A percentile compares a stretch with the other conserved stretches of the same genome.
Evolutionary conservation across 768 basidiomycete species (phyloP).

Genomic region (Suillus cothurnatus): DNA sequence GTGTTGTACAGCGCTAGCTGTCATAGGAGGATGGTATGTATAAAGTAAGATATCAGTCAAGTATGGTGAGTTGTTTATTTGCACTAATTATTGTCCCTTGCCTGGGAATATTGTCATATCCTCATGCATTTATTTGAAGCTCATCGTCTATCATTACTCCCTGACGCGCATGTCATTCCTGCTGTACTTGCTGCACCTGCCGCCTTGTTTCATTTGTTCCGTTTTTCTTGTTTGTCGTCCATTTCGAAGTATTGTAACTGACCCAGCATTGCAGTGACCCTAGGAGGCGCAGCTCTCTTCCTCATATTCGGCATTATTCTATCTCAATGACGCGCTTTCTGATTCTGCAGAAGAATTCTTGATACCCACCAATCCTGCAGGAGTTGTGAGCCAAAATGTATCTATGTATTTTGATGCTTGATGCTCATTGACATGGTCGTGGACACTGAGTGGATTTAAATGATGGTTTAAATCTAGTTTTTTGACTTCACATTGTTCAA

Average conservation of each 20-base stretch:
- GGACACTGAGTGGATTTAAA: too few relatives aligned
- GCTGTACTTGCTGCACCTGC: constrained; percentile 51
- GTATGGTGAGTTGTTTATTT: neutral
- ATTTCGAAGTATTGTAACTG: constrained; percentile 3
- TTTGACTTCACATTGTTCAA: too few relatives aligned
- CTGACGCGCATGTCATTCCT: too few relatives aligned
- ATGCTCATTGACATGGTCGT: too few relatives aligned
- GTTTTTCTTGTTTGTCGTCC: constrained; percentile 56
- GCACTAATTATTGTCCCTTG: neutral
- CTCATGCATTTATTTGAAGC: constrained; percentile 38
- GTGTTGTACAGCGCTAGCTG: constrained; percentile 85
- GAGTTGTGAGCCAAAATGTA: neutral
- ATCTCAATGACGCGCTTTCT: constrained; percentile 65
- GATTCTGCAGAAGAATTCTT: constrained; percentile 22
- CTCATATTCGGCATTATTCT: constrained; percentile 81
- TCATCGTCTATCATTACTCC: constrained; percentile 79
- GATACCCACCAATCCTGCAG: constrained; percentile 13
- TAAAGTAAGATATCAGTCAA: constrained; percentile 97
- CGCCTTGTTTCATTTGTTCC: constrained; percentile 76
- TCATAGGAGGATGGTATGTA: constrained; percentile 92
- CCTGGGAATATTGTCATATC: constrained; percentile 69
- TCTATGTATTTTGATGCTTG: too few relatives aligned
- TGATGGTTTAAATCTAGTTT: too few relatives aligned
- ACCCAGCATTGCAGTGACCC: neutral
- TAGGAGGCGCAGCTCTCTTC: constrained; percentile 80